Base-by-base conservation (phyloP, 2,329 filamentous ascomycete species). In the Arthrinium phaeospermum region DNA sequence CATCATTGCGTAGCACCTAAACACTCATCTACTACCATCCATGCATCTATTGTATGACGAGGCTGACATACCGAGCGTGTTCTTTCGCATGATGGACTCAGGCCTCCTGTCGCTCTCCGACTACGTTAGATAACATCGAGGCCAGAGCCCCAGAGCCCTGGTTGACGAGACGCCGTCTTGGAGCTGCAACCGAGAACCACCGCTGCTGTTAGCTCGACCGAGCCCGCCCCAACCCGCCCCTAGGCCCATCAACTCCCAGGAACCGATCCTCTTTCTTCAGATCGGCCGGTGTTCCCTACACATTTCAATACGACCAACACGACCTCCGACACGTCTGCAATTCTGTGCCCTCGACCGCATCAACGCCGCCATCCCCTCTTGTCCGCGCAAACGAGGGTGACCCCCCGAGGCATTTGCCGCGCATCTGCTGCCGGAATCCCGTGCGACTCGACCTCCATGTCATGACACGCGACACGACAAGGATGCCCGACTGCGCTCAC, bases 401-500 rank as follows among this genome's bases (percentile, higher is more conserved):
- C 3, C 16, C 19, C 53, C 16, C 53, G 53, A 61, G 57, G 57
- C 57, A 41, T 41, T 64, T 64, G 34, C 57, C 57, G 34, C 57
- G 57, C 57, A n/a, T n/a, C 14, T 12, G 57, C 57, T n/a, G 34
- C 57, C 57, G 57, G 34, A 64, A 41, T 37, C n/a, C 34, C 57
- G 34, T 41, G 57, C 30, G 34, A 41, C 34, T 30, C 47, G 73
- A 72, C 69, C 74, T 72, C 30, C 72, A 83, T 86, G 85, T 81
- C 81, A 89, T 88, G 86, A 86, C 86, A 81, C 84, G 82, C 80
- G 85, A 87, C 77, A 79, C 81, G 57, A 76, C 77, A 75, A 80
- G 81, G 78, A 79, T 79, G 77, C 78, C 75, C 74, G 80, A 81
- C 70, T 79, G 79, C 71, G 77, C 79, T 76, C 77, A 75, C 72